Evolutionary conservation across 163 green algal genomes (phyloP), one percentile per base, ranked within the genome.

Genomic region (Scenedesmus sp.): DNA sequence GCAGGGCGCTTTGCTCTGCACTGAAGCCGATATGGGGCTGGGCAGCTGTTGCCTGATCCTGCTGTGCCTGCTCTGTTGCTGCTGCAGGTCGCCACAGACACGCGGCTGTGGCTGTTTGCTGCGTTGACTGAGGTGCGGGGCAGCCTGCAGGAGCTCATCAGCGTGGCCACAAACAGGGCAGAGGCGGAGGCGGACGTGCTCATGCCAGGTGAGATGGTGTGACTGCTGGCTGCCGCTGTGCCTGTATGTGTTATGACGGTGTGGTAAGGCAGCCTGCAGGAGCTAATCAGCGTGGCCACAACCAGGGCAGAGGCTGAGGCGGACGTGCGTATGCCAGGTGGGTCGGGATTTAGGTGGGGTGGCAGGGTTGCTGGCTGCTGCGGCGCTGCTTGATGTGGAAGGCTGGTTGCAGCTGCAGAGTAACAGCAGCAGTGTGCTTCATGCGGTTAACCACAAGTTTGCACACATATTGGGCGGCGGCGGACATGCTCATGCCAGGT

Each of bases 311-410:
- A 98, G 93, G 94, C 94, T 6, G 98, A 99, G 91, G 95, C 96
- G 59, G 98, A 99, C 76, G 96, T 99, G 54, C 95, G 99, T 34
- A 99, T 99, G 97, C 98, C 98, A 9, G 95, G 95, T 95, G 82
- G 94, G 34, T 46, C 34, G 34, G 34, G 34, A 46, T 46, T 46
- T 46, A 46, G 34, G 34, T 46, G 34, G 34, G 34, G 34, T 46
- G 34, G 34, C 34, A 46, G 34, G 34, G 34, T 46, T 46, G 34
- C 34, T 46, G 34, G 34, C 34, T 46, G 34, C 34, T 46, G 34
- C 34, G 34, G 34, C 34, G 34, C 34, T 46, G 34, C 34, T 46
- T 46, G 34, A 46, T 46, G 34, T 46, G 34, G 34, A 46, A 46
- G 34, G 34, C 34, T 46, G 34, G 34, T 46, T 46, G 34, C 34